Conservation (phyloP, 805 yeast genomes). For the Clavispora carvajalis region DNA sequence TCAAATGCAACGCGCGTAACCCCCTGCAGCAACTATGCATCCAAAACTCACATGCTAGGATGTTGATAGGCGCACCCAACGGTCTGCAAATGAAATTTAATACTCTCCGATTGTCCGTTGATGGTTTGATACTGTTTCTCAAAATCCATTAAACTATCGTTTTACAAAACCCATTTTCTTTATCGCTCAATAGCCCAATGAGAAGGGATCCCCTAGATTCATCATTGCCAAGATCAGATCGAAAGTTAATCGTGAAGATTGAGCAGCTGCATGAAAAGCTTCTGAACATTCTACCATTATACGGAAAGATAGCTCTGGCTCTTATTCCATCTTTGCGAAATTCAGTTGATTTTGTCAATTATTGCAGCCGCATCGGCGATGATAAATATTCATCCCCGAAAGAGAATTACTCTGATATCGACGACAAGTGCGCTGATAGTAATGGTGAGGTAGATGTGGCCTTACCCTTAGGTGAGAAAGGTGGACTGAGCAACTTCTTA, state of each 20-base stretch:
- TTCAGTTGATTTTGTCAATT: constrained; percentile 6
- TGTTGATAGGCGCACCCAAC: no score
- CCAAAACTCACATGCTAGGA: no score
- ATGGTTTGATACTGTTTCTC: no score
- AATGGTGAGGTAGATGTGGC: constrained; percentile 29
- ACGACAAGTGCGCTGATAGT: no score
- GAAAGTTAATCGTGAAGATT: constrained; percentile 7
- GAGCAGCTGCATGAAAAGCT: constrained; percentile 12
- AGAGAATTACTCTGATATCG: not conserved
- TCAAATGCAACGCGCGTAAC: no score
- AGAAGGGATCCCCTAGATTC: not conserved
- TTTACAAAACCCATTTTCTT: no score
- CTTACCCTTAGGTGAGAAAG: constrained; percentile 16
- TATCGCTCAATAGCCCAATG: not conserved
- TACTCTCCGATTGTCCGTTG: no score
- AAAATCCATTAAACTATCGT: no score
- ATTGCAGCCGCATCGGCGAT: not conserved
- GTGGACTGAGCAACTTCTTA: constrained; percentile 22
- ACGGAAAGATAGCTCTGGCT: constrained; percentile 12
- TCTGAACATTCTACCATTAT: constrained; percentile 8
- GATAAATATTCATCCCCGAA: not conserved
- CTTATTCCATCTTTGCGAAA: constrained; percentile 14
- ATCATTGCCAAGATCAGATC: constrained; percentile 1
- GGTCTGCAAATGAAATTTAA: no score
- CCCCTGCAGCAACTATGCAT: no score